Percentiles rank a stretch among this genome's conserved stretches.
These are phyloP conservation scores for Crithidia fasciculata DNA, from an alignment of 208 protist genomes.

Conservation along the genomic window DNA sequence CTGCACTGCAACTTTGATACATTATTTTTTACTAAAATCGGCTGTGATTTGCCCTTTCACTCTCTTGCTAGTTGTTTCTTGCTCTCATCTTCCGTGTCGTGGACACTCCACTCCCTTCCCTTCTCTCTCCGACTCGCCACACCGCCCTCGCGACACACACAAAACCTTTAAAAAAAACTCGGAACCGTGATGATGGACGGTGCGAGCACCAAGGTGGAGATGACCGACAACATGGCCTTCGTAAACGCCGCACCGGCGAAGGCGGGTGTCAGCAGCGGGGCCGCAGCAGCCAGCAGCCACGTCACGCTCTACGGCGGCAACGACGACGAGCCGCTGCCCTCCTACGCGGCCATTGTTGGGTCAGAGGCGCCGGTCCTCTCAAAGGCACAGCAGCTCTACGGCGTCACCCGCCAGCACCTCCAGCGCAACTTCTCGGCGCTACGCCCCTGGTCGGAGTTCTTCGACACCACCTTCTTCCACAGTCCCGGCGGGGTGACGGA, in stretches of 20 bases:
- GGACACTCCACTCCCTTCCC: neutral
- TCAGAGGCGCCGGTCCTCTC: slow-evolving; percentile 18
- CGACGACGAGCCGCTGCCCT: slow-evolving; percentile 26
- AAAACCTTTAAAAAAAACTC: neutral
- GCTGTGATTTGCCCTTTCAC: too few relatives aligned
- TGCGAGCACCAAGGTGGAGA: slow-evolving; percentile 23
- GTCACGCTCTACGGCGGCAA: neutral
- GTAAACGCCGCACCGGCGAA: slow-evolving; percentile 25
- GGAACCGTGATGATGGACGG: slow-evolving; percentile 4
- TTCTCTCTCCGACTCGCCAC: neutral
- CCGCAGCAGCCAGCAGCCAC: neutral
- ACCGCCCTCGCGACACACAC: too few relatives aligned
- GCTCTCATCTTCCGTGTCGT: neutral
- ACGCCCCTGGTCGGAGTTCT: slow-evolving; percentile 86
- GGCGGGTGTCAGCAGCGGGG: neutral
- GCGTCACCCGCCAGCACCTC: slow-evolving; percentile 37
- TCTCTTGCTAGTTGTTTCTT: neutral
- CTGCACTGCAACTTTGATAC: too few relatives aligned
- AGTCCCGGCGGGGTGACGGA: slow-evolving; percentile 60
- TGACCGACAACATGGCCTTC: slow-evolving; percentile 41
- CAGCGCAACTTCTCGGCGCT: slow-evolving; percentile 47
- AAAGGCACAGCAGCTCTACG: slow-evolving; percentile 45
- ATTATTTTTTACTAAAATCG: too few relatives aligned
- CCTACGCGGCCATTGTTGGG: slow-evolving; percentile 44
- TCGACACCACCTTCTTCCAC: slow-evolving; percentile 70